Evolutionary conservation across 805 yeast species (phyloP), one percentile per base, ranked within the genome.

Genomic region (Metschnikowia continentalis): DNA sequence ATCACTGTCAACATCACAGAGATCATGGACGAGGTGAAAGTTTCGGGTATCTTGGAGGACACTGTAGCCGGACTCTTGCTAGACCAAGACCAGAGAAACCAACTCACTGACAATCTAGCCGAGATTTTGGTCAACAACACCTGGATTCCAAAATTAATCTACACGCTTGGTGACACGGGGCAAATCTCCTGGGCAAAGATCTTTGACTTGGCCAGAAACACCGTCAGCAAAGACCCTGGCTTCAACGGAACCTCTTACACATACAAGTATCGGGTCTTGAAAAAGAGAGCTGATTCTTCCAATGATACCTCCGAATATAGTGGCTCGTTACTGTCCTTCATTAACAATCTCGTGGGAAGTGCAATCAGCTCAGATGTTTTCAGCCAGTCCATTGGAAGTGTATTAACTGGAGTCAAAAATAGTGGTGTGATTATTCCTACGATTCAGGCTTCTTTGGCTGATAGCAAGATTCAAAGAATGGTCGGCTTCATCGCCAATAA

Each of bases 151-250:
- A 48, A 60, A 42, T 44, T 71, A 10, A 53, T 73, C 43, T 54
- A 53, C 37, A 67, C 65, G n/a, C 51, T 70, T n/a, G 76, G 76
- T 23, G 52, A 61, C 32, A 72, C 73, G 7, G 54, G 68, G 8
- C 52, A 57, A 19, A 59, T 69, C 22, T 57, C 71, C 0, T 61
- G 71, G 51, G 56, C 59, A n/a, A 62, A 55, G 49, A 59, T 72
- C 48, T 70, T 69, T 32, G 60, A 67, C 52, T 46, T 62, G 10
- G 60, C 71, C 15, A 52, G 61, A 32, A 59, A 63, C 49, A 61
- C 69, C 30, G 57, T 61, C 43, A 64, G 67, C 49, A 66, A 69
- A 55, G 67, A 64, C 42, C 66, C 69, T 5, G 57, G 58, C 32
- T 52, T 51, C 46, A 42, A 46, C 39, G 60, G 60, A 6, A 49